Base-by-base conservation (phyloP, 148 eudicot species). In the Arctostaphylos glauca region DNA sequence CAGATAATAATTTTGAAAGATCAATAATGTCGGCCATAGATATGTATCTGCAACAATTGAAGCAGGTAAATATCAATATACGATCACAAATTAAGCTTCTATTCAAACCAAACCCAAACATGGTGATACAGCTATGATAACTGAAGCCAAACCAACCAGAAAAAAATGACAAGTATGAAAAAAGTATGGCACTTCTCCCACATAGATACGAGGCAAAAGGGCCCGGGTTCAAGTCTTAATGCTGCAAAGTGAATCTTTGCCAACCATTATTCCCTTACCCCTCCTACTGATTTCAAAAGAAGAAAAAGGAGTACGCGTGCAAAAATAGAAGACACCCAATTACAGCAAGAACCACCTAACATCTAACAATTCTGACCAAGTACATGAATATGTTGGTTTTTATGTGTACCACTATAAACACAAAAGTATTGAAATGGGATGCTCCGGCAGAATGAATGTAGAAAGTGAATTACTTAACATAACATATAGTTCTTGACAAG, bases 21-120 rank as follows among this genome's bases (percentile, higher is more conserved):
- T 96, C 98, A 81, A 94, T 83, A 53, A 96, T 86, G 74, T 93
- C 94, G 10, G 90, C 94, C 90, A 94, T 90, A 25, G 98, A 96
- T 47, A 91, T 81, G 81, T 94, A 96, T 90, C 99, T 96, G 94
- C 88, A 88, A 85, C 18, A 66, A 82, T 49, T 87, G 18, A 71
- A 47, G 38, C 13, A 68, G 19, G 12, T 41, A 71, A 73, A 73
- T 74, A 74, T 70, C 53, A 49, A 60, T 15, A 64, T 9, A 18
- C 6, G 13, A 1, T 47, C 48, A 1, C 21, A 31, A 77, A 55
- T 38, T 54, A 80, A 5, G 25, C 81, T 31, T 80, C 44, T 5
- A 62, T 19, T 59, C 44, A 46, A 18, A 58, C 25, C 19, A 5
- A 58, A 44, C 2, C 16, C 25, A n/a, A 43, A 8, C 49, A 9